phyloP scores from a whole-genome alignment of 768 basidiomycete genomes.

The Amanita rubescens region DNA sequence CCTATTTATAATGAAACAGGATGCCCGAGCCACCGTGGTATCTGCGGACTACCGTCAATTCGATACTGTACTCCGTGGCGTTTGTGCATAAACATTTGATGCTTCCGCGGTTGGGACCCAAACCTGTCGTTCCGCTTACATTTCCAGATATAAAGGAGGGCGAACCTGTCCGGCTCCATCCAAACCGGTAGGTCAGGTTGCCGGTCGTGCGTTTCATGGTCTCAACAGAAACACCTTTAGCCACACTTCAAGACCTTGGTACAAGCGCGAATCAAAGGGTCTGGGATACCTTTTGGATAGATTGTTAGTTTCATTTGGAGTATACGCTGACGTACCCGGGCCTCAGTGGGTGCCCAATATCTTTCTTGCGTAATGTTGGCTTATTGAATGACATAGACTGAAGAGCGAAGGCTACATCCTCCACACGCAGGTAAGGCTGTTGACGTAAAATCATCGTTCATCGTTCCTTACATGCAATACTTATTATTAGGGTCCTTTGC shows the following conservation, averaged over 20 bases:
- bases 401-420: conserved; percentile 34
- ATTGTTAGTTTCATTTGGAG: conserved; percentile 25
- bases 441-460: too few relatives aligned
- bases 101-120: conserved; percentile 27
- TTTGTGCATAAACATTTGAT: conserved; percentile 31
- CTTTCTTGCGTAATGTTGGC: background rate
- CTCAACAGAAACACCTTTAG: conserved; percentile 12
- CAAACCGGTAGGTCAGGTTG: conserved; percentile 21
- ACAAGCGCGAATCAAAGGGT: conserved; percentile 30
- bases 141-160: conserved; percentile 17
- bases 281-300: conserved; percentile 22
- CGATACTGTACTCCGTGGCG: conserved; percentile 16
- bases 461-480: background rate
- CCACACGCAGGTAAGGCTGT: conserved; percentile 31
- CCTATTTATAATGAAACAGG: conserved; percentile 39
- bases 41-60: conserved; percentile 20
- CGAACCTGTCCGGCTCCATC: conserved; percentile 25
- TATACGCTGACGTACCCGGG: conserved; percentile 31
- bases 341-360: conserved; percentile 21
- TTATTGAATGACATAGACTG: conserved; percentile 15
- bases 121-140: conserved; percentile 16
- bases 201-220: background rate
- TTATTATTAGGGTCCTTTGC: conserved; percentile 26
- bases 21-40: conserved; percentile 30
- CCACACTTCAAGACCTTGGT: conserved; percentile 37